Conservation (phyloP, 2,329 filamentous ascomycete species). For the Tolypocladium sp. region DNA sequence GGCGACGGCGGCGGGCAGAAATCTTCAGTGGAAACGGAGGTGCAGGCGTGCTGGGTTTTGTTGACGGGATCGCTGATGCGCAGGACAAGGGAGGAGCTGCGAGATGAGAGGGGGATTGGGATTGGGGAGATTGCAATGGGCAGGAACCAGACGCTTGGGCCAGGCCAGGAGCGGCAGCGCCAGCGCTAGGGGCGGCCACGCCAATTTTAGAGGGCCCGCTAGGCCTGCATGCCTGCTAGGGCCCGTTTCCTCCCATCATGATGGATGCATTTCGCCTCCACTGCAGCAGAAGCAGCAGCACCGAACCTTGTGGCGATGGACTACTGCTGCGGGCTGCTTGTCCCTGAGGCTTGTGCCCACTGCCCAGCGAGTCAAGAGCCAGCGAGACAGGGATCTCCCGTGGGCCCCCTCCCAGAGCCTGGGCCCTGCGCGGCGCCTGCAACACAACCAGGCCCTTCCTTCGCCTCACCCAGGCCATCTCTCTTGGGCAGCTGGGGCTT, state of each 20-base stretch:
- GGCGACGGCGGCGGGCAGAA: background rate
- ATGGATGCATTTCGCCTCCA: too few relatives aligned
- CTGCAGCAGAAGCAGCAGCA: background rate
- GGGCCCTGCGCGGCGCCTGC: background rate
- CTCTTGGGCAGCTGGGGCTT: background rate
- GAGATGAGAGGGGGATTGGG: background rate
- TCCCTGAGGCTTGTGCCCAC: too few relatives aligned
- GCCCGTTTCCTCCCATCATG: background rate
- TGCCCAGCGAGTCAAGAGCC: background rate
- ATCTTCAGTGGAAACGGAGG: background rate
- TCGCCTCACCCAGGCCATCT: too few relatives aligned
- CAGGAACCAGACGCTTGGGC: constrained; percentile 1
- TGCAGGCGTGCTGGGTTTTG: background rate
- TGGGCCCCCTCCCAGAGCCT: background rate
- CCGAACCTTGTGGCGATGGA: too few relatives aligned
- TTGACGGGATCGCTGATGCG: background rate
- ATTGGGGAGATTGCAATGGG: background rate
- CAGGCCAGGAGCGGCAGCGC: constrained; percentile 3
- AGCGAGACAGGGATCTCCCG: background rate
- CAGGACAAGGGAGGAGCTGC: background rate
- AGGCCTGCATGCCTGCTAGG: background rate
- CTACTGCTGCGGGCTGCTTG: too few relatives aligned
- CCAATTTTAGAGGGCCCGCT: background rate
- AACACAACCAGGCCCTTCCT: background rate
- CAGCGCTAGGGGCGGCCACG: constrained; percentile 1